phyloP scores from a whole-genome alignment of 768 basidiomycete genomes.

The Austroboletus festivus region DNA sequence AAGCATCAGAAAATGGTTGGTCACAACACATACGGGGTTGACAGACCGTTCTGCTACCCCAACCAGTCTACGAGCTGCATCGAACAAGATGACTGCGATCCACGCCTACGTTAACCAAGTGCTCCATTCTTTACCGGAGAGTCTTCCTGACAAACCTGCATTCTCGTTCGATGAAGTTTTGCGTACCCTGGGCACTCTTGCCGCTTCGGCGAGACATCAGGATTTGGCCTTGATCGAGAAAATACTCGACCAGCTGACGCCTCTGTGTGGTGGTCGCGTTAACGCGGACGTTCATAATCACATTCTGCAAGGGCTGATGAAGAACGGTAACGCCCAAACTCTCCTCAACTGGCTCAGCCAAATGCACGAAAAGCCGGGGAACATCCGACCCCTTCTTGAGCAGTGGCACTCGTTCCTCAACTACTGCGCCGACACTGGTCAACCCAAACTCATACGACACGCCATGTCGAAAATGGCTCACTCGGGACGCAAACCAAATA shows the following conservation, averaged over 20 bases:
- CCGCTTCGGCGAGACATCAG: slow-evolving; percentile 46
- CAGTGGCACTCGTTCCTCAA: slow-evolving; percentile 58
- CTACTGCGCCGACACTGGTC: slow-evolving; percentile 31
- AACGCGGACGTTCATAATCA: slow-evolving; percentile 46
- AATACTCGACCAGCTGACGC: slow-evolving; percentile 48
- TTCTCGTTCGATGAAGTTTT: slow-evolving; percentile 32
- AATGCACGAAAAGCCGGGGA: slow-evolving; percentile 51
- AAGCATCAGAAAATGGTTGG: slow-evolving; percentile 23
- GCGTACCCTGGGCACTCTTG: slow-evolving; percentile 44
- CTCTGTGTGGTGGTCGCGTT: slow-evolving; percentile 44
- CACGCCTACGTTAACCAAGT: slow-evolving; percentile 23
- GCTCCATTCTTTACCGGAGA: slow-evolving; percentile 20
- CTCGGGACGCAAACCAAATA: slow-evolving; percentile 41
- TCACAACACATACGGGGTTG: slow-evolving; percentile 9
- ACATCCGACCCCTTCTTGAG: slow-evolving; percentile 43
- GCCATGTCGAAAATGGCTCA: slow-evolving; percentile 37
- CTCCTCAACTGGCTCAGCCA: slow-evolving; percentile 49
- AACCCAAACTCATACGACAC: slow-evolving; percentile 24
- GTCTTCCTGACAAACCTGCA: slow-evolving; percentile 2
- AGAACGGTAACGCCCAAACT: slow-evolving; percentile 41
- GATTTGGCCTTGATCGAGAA: slow-evolving; percentile 55
- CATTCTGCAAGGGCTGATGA: slow-evolving; percentile 48
- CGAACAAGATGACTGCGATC: slow-evolving; percentile 18
- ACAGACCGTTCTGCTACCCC: slow-evolving; percentile 1
- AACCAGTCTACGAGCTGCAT: slow-evolving; percentile 7